Evolutionary conservation across 495 filamentous ascomycete species (phyloP).

Genomic region (Aspergillus hancockii): DNA sequence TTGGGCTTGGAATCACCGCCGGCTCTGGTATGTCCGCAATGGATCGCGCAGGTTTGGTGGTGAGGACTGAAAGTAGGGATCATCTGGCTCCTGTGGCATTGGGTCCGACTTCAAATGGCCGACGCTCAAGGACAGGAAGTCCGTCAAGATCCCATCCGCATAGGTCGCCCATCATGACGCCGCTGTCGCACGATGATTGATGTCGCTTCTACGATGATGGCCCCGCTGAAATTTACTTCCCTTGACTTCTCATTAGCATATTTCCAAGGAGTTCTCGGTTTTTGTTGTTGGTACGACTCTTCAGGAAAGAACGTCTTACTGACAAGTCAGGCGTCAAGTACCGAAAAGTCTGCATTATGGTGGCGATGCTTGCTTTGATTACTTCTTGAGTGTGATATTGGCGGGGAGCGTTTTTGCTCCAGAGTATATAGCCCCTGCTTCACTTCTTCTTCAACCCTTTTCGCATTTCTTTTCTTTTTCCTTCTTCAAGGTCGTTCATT

Average conservation of each 20-base stretch:
- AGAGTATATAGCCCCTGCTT: conserved; percentile 4
- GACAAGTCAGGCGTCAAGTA: neutral
- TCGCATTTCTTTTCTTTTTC: neutral
- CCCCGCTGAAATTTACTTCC: conserved; percentile 6
- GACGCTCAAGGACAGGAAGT: conserved; percentile 47
- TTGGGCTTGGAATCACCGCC: conserved; percentile 50
- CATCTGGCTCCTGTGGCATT: conserved; percentile 52
- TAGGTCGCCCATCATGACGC: conserved; percentile 45
- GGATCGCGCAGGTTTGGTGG: conserved; percentile 72
- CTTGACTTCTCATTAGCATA: neutral
- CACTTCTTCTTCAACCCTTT: neutral
- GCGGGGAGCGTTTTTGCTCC: conserved; percentile 1
- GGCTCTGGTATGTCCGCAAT: conserved; percentile 53
- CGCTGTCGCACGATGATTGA: conserved; percentile 46
- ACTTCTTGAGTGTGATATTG: neutral
- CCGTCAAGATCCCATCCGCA: conserved; percentile 44
- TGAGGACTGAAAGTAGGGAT: conserved; percentile 81
- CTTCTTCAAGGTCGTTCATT: neutral
- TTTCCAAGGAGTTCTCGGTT: conserved; percentile 7
- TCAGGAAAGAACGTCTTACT: neutral
- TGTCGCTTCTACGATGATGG: conserved; percentile 22
- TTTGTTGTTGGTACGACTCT: neutral
- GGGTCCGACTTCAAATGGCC: conserved; percentile 46
- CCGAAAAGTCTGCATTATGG: conserved; percentile 1
- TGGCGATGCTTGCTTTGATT: neutral